Evolutionary conservation across 805 yeast species (phyloP).

Genomic region (Nadsonia fulvescens): DNA sequence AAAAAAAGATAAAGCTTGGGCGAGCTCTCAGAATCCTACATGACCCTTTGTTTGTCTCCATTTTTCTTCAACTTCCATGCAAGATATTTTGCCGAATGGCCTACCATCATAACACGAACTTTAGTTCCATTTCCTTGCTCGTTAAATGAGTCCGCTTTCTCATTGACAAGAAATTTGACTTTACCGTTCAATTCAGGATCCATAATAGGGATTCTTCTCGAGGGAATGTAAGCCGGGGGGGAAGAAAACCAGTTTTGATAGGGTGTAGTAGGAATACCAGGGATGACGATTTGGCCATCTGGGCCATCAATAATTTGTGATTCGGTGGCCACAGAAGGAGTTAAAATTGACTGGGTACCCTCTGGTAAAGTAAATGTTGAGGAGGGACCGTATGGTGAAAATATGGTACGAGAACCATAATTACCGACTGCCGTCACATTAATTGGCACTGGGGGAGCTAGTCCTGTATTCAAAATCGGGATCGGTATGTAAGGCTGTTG

Average conservation of each 20-base stretch:
- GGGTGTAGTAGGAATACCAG: too few species aligned
- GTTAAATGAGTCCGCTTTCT: too few species aligned
- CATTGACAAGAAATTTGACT: constrained; percentile 1
- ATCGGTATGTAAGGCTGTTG: too few species aligned
- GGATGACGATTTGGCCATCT: constrained; percentile 8
- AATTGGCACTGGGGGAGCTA: constrained; percentile 8
- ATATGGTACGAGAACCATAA: constrained; percentile 4
- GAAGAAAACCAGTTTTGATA: constrained; percentile 13
- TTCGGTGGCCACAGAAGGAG: constrained; percentile 10
- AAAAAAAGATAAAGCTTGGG: too few species aligned
- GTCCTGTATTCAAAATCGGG: too few species aligned
- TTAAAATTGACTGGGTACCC: constrained; percentile 9
- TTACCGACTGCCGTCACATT: constrained; percentile 14
- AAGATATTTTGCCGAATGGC: constrained; percentile 60
- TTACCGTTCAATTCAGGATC: constrained; percentile 5
- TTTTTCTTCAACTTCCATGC: constrained; percentile 29
- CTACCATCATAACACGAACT: constrained; percentile 18
- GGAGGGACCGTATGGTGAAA: constrained; percentile 13
- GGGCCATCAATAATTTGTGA: constrained; percentile 5
- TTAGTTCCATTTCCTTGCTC: constrained; percentile 2
- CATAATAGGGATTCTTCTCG: constrained; percentile 2
- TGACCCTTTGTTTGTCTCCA: constrained; percentile 1
- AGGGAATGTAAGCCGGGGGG: constrained; percentile 11
- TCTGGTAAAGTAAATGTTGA: constrained; percentile 19
- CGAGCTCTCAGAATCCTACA: too few species aligned